Base-by-base conservation (phyloP, 345 rosid species). In the Psidium friedrichsthalianum region DNA sequence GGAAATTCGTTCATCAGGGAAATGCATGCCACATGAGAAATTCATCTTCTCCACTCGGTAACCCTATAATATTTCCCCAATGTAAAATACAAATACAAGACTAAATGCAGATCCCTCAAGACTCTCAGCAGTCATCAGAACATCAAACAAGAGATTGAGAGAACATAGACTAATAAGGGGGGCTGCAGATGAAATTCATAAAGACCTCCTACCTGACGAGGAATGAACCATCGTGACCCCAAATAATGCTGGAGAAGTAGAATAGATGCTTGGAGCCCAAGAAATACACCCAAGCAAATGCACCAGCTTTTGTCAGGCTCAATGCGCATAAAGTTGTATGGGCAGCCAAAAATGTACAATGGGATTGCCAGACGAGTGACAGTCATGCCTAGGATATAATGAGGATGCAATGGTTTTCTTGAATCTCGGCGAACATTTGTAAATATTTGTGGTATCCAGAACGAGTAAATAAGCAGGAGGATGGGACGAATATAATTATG, bases 161-260 rank as follows among this genome's bases (percentile, higher is more conserved):
- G 83, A 49, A 21, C 52, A 25, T 54, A 42, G 14, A 3, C 56
- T 47, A 82, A 29, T 51, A 15, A 12, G 36, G 56, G 42, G 27
- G 12, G 15, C 57, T 2, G 8, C 55, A 54, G 47, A 40, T 69
- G 24, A 57, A 82, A 61, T 24, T 16, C 12, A 25, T 16, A 51
- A 10, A 25, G 21, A 6, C 55, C 83, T 64, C 52, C 42, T 56
- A 97, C 99, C 99, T 96, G 96, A 56, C 89, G 96, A 87, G 99
- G 98, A 88, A 97, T 92, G 91, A 97, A 96, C 93, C 98, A 97
- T 57, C 99, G 93, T 42, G 99, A 95, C 83, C 99, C 99, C 44
- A 95, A 93, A 90, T 95, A 97, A 87, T 96, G 96, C 91, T 97
- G 99, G 86, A 96, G 96, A 85, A 97, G 94, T 87, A 96, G 99